Percentiles rank a stretch among this genome's conserved stretches.
Evolutionary conservation across 805 yeast species (phyloP).

Genomic region (Candida orba): DNA sequence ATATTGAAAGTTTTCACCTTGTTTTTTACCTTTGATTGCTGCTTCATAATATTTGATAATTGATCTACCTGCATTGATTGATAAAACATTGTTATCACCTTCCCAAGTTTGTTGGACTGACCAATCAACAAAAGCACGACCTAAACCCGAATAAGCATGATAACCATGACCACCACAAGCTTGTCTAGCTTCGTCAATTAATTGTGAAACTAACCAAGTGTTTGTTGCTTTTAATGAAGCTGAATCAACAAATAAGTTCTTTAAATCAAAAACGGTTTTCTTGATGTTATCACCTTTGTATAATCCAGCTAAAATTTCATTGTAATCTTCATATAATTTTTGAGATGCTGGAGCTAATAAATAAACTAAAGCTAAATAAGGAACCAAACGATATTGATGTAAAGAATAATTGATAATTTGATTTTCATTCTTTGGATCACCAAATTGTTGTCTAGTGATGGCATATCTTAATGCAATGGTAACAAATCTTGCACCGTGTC

Average conservation of each 20-base stretch:
- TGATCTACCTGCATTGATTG: constrained; percentile 79
- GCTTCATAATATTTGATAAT: constrained; percentile 36
- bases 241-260: constrained; percentile 73
- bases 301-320: constrained; percentile 42
- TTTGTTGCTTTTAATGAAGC: constrained; percentile 85
- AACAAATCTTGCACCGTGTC: constrained; percentile 69
- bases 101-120: constrained; percentile 99
- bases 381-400: constrained; percentile 83
- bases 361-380: constrained; percentile 74
- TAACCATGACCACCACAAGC: constrained; percentile 97
- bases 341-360: constrained; percentile 67
- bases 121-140: constrained; percentile 85
- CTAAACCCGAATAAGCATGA: constrained; percentile 87
- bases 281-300: constrained; percentile 42
- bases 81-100: constrained; percentile 87
- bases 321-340: constrained; percentile 48
- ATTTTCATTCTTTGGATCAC: constrained; percentile 46
- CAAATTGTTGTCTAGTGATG: constrained; percentile 49
- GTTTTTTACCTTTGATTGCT: constrained; percentile 28
- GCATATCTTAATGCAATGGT: constrained; percentile 88
- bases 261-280: constrained; percentile 52
- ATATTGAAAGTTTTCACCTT: constrained; percentile 24
- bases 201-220: constrained; percentile 76
- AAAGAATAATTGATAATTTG: constrained; percentile 81
- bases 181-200: constrained; percentile 87